These are phyloP conservation scores for Alternaria triticimaculans DNA, from an alignment of 2,329 filamentous ascomycete genomes.

Conservation along the genomic window DNA sequence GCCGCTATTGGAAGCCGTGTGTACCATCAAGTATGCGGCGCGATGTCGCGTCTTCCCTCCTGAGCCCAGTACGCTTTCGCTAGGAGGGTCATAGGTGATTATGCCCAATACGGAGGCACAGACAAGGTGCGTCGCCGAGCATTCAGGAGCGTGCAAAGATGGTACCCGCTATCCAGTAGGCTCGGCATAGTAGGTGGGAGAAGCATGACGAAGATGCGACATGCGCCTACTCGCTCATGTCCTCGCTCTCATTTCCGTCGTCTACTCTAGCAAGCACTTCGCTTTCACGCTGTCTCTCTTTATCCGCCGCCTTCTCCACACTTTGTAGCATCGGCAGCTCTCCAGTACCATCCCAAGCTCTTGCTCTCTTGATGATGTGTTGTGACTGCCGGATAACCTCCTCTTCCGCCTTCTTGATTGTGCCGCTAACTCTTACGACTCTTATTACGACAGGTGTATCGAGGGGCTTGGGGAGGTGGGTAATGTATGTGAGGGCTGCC, in stretches of 20 bases:
- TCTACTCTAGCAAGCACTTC: slow-evolving; percentile 27
- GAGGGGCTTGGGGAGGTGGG: slow-evolving; percentile 67
- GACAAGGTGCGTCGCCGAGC: background rate
- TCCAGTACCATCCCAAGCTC: slow-evolving; percentile 49
- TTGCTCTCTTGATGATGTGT: slow-evolving; percentile 71
- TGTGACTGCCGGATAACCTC: slow-evolving; percentile 83
- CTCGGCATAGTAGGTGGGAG: background rate
- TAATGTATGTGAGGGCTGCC: slow-evolving; percentile 85
- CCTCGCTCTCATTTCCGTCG: slow-evolving; percentile 22
- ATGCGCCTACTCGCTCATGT: slow-evolving; percentile 27
- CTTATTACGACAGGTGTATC: slow-evolving; percentile 75
- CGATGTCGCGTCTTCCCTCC: background rate
- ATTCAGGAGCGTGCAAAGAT: background rate
- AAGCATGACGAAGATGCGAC: background rate
- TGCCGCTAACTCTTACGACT: slow-evolving; percentile 88
- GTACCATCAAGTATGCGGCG: background rate
- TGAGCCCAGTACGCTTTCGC: background rate
- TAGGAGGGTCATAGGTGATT: background rate
- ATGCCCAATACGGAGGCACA: background rate
- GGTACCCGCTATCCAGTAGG: background rate
- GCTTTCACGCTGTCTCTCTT: slow-evolving; percentile 22
- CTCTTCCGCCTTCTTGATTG: slow-evolving; percentile 89
- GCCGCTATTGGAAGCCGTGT: background rate
- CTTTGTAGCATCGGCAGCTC: slow-evolving; percentile 24
- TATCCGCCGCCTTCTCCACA: slow-evolving; percentile 33